phyloP scores from a whole-genome alignment of 306 rosid species.

The Morella rubra region DNA sequence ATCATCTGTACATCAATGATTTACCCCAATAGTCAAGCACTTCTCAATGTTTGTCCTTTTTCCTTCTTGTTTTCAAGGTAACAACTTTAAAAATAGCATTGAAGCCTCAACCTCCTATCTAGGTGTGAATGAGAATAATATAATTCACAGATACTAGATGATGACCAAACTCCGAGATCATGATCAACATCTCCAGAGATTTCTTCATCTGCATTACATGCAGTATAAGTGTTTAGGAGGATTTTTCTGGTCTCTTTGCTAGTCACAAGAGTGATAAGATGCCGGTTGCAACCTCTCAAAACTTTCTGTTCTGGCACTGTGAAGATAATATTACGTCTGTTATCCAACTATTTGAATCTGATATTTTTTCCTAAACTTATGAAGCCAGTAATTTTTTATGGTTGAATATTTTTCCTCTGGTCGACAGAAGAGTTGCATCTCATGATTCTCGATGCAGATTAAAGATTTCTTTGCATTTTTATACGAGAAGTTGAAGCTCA shows the following conservation, averaged over 20 bases:
- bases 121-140: not conserved
- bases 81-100: no score
- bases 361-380: not conserved
- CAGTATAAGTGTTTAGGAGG: not conserved
- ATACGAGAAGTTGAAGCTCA: conserved; percentile 82
- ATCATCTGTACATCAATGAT: not conserved
- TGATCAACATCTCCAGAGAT: not conserved
- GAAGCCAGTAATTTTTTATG: not conserved
- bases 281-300: not conserved
- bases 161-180: not conserved
- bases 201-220: not conserved
- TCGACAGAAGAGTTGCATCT: conserved; percentile 3
- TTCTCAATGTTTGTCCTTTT: not conserved
- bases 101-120: not conserved
- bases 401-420: conserved; percentile 1
- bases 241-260: not conserved
- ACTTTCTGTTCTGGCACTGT: not conserved
- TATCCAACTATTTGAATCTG: conserved; percentile 4
- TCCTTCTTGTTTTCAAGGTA: no score
- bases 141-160: not conserved
- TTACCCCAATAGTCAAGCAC: not conserved
- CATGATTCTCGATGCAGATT: conserved; percentile 55
- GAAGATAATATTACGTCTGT: not conserved
- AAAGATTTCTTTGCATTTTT: conserved; percentile 33
- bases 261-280: not conserved